Conservation (phyloP, 1,284 basidiomycete genomes). For the Papiliotrema terrestris region DNA sequence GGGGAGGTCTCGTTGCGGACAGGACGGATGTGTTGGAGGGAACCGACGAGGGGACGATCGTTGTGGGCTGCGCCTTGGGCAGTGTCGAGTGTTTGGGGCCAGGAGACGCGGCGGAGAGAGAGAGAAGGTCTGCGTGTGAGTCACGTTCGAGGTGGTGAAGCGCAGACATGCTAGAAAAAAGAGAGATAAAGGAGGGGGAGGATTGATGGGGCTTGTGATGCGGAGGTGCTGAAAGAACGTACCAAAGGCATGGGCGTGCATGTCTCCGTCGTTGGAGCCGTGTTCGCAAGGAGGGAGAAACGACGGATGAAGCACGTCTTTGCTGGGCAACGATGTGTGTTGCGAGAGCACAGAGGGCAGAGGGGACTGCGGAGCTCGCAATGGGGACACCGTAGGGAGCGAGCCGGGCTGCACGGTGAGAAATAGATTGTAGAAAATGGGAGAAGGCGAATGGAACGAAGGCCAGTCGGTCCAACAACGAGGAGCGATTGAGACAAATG, state of each 20-base stretch:
- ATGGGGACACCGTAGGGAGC: conserved; percentile 9
- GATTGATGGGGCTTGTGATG: not conserved
- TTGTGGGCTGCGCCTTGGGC: conserved; percentile 12
- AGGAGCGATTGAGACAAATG: not conserved
- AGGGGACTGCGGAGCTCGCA: conserved; percentile 1
- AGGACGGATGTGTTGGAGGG: conserved; percentile 33
- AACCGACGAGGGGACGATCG: conserved; percentile 30
- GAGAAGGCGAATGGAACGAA: not conserved
- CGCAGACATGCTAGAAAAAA: not conserved
- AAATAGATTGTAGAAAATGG: not conserved
- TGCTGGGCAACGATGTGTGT: conserved; percentile 10
- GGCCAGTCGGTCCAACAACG: not conserved
- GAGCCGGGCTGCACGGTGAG: conserved; percentile 9
- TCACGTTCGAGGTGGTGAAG: not conserved
- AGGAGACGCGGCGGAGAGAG: conserved; percentile 22
- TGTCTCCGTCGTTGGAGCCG: conserved; percentile 33
- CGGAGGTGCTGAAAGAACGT: conserved; percentile 8
- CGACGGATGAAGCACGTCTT: conserved; percentile 37
- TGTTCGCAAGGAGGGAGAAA: conserved; percentile 45
- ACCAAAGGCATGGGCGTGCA: conserved; percentile 48
- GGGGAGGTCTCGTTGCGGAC: conserved; percentile 31
- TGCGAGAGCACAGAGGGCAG: not conserved
- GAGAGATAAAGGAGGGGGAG: not conserved
- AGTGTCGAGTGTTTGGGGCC: conserved; percentile 1
- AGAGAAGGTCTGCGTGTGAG: conserved; percentile 33